Base-by-base conservation (phyloP, 345 rosid genomes). In the Eucalyptus viminalis region DNA sequence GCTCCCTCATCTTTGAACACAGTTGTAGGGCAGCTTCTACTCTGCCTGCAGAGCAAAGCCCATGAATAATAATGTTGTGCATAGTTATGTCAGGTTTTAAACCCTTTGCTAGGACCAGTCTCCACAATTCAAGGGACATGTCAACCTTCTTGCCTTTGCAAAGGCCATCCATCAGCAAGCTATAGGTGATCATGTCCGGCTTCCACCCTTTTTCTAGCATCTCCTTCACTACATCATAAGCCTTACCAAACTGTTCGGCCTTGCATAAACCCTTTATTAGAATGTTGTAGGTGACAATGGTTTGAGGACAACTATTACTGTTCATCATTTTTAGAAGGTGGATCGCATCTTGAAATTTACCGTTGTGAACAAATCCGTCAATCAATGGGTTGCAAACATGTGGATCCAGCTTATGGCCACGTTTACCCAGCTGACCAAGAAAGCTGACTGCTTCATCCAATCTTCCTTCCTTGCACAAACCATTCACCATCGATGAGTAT, bases 11-110 rank as follows among this genome's bases (percentile, higher is more conserved):
- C 88, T 91, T 90, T 89, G 93, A 93, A 92, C 92, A 92, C 80
- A 95, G 90, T 86, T 90, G 93, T 88, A 95, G 86, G 47, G 99
- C 98, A 91, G 94, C 96, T 88, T 92, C 93, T 87, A 95, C 92
- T 91, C 94, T 95, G 37, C 97, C 95, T 34, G 91, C 93, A n/a
- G 96, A 95, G 90, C 98, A 98, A 86, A 95, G 95, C 31, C 97
- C 96, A 44, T 96, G 97, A 65, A 98, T 95, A 88, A 97, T 88
- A 88, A 97, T 96, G 90, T 98, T 97, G 91, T 95, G 94, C 96
- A 97, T 94, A 24, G 89, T 94, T 87, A 94, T 89, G 89, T 97
- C 97, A 13, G 99, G 97, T 88, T 93, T 92, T 87, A 93, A 90
- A 89, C 96, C 98, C 89, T 91, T 92, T 29, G 88, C 90, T 76